These are phyloP conservation scores for Coniophora puteana DNA, from an alignment of 1,284 basidiomycete genomes.

Conservation along the genomic window DNA sequence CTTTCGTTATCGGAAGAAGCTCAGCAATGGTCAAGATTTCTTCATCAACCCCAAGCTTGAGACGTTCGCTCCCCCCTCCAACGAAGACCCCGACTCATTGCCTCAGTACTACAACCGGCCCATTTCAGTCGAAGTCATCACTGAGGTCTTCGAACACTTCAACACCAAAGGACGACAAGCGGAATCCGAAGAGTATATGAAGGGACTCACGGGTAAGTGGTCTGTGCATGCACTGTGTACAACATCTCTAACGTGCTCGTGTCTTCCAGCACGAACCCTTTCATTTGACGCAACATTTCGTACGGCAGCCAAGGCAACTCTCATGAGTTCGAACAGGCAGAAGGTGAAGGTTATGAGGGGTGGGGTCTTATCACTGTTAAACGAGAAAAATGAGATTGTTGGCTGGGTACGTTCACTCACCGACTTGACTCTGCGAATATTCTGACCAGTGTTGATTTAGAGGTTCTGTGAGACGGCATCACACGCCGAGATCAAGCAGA, in stretches of 20 bases:
- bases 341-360: slow-evolving; percentile 4
- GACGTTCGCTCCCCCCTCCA: too few species aligned
- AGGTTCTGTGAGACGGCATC: background rate
- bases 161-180: background rate
- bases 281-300: slow-evolving; percentile 6
- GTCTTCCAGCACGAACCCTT: slow-evolving; percentile 1
- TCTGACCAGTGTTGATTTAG: too few species aligned
- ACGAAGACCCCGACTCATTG: background rate
- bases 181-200: background rate
- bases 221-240: background rate
- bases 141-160: background rate
- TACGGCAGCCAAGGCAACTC: slow-evolving; percentile 2
- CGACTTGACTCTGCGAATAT: too few species aligned
- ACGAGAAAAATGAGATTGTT: slow-evolving; percentile 7
- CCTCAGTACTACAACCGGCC: background rate
- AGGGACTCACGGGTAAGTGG: background rate
- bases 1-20: background rate
- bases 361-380: slow-evolving; percentile 5
- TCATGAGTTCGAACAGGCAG: background rate
- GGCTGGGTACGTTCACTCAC: too few species aligned
- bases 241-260: background rate
- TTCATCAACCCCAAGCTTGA: too few species aligned
- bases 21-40: too few species aligned
- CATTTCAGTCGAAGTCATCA: background rate
- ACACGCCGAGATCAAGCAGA: background rate